A percentile compares a stretch with the other conserved stretches of the same genome.
phyloP scores from a whole-genome alignment of 441 rosid species.

The Corymbia citriodora region DNA sequence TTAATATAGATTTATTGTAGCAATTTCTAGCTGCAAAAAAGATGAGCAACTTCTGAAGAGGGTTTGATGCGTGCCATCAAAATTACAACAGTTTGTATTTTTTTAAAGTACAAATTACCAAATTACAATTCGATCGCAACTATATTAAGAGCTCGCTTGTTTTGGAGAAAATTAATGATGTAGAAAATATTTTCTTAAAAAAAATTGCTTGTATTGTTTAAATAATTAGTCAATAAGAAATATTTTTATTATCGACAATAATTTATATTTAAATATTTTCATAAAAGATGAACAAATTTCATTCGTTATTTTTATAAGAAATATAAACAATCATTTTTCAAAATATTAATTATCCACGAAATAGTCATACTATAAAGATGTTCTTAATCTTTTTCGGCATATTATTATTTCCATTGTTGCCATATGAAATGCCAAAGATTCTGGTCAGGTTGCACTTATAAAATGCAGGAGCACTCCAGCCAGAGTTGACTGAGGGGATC shows the following conservation, averaged over 20 bases:
- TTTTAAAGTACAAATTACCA: neutral
- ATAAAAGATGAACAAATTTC: too few relatives aligned
- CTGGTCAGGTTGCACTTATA: neutral
- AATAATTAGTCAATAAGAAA: too few relatives aligned
- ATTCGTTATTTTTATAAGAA: too few relatives aligned
- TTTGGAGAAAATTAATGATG: rapidly evolving
- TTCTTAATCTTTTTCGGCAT: too few relatives aligned
- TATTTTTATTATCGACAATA: too few relatives aligned
- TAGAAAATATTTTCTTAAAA: too few relatives aligned
- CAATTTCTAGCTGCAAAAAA: rapidly evolving
- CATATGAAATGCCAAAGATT: neutral
- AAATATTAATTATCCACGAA: too few relatives aligned
- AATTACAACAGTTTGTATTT: neutral
- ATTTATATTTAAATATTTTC: too few relatives aligned
- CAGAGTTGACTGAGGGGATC: neutral
- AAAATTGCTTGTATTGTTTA: rapidly evolving
- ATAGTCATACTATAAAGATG: too few relatives aligned
- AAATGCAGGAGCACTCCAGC: neutral
- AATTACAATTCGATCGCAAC: rapidly evolving
- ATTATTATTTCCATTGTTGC: neutral
- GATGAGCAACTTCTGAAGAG: rapidly evolving
- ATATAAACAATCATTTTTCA: too few relatives aligned
- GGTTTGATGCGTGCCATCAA: rapidly evolving
- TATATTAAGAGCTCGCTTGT: rapidly evolving
- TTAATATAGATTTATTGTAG: rapidly evolving